phyloP scores from a whole-genome alignment of 805 yeast genomes.

The Tetrapisispora pingtungensis region DNA sequence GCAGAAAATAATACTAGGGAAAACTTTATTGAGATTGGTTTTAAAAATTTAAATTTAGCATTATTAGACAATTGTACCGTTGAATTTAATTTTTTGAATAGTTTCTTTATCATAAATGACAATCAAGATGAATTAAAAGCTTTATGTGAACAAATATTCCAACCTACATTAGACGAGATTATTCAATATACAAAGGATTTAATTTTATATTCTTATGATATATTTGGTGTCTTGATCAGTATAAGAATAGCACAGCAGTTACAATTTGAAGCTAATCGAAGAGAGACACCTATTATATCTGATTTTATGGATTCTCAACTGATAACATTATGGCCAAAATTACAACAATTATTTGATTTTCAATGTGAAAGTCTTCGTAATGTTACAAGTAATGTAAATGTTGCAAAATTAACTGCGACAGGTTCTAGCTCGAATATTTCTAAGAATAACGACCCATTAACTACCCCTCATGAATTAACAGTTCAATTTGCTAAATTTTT shows the following conservation, averaged over 20 bases:
- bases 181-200: slow-evolving; percentile 37
- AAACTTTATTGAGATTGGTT: slow-evolving; percentile 65
- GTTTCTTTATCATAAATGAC: slow-evolving; percentile 48
- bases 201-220: slow-evolving; percentile 44
- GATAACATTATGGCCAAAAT: slow-evolving; percentile 75
- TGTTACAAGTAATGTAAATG: slow-evolving; percentile 27
- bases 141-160: slow-evolving; percentile 41
- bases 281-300: slow-evolving; percentile 56
- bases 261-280: slow-evolving; percentile 55
- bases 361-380: slow-evolving; percentile 66
- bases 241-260: slow-evolving; percentile 61
- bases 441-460: slow-evolving; percentile 21
- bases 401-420: slow-evolving; percentile 26
- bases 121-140: slow-evolving; percentile 36
- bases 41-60: slow-evolving; percentile 62
- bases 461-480: slow-evolving; percentile 53
- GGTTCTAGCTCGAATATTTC: slow-evolving; percentile 5
- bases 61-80: slow-evolving; percentile 66
- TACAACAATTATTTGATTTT: slow-evolving; percentile 64
- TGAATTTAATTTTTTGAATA: slow-evolving; percentile 63
- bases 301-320: slow-evolving; percentile 58
- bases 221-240: slow-evolving; percentile 66
- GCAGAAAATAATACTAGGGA: slow-evolving; percentile 65
- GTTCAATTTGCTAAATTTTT: slow-evolving; percentile 70
- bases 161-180: slow-evolving; percentile 43